A percentile compares a stretch with the other conserved stretches of the same genome.
These are phyloP conservation scores for Hortiboletus campestris DNA, from an alignment of 768 basidiomycete genomes.

Conservation along the genomic window DNA sequence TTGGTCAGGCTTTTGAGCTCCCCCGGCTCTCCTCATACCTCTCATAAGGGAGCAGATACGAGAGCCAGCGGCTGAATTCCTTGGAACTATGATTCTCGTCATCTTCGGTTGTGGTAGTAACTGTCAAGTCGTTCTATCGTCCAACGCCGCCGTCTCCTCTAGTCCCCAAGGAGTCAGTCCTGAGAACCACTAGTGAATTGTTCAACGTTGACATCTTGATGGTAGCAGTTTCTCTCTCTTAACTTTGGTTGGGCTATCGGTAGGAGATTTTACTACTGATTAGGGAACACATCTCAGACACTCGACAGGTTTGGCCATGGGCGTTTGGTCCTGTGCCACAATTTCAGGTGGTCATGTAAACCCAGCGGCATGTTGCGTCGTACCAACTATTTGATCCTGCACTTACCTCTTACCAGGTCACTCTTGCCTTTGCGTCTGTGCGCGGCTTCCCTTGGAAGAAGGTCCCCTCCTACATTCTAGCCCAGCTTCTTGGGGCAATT, in stretches of 20 bases:
- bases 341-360: constrained; percentile 78
- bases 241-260: constrained; percentile 34
- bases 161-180: constrained; percentile 55
- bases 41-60: constrained; percentile 41
- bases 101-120: constrained; percentile 59
- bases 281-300: background rate
- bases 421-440: constrained; percentile 64
- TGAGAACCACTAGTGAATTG: background rate
- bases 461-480: constrained; percentile 66
- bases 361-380: constrained; percentile 49
- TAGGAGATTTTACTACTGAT: constrained; percentile 3
- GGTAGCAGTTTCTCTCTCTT: constrained; percentile 24
- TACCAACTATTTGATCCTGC: background rate
- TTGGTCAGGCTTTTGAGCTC: constrained; percentile 20
- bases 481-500: constrained; percentile 61
- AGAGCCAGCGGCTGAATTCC: constrained; percentile 64
- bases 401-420: constrained; percentile 47
- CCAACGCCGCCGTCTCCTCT: constrained; percentile 42
- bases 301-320: constrained; percentile 51
- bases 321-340: constrained; percentile 64
- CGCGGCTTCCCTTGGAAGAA: constrained; percentile 80
- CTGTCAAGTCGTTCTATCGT: constrained; percentile 55
- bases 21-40: constrained; percentile 1
- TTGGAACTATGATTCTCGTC: constrained; percentile 56
- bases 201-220: background rate